phyloP scores from a whole-genome alignment of 495 filamentous ascomycete species.

The Podospora bellae-mahoneyi region DNA sequence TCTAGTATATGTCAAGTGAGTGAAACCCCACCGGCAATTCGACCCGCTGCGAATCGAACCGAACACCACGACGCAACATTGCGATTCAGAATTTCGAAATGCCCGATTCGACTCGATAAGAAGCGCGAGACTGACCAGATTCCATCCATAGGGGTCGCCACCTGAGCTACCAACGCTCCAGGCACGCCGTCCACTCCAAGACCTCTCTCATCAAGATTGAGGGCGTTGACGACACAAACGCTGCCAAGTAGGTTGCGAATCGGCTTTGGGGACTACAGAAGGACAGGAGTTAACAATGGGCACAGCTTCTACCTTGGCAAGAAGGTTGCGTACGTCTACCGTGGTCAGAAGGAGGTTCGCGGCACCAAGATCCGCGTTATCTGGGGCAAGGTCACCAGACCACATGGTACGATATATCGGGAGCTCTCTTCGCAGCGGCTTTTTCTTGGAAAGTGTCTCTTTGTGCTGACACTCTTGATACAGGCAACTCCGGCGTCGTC shows the following conservation, averaged over 20 bases:
- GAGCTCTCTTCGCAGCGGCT: background rate
- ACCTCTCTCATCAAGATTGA: conserved; percentile 94
- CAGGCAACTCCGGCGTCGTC: conserved; percentile 94
- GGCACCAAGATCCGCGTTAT: conserved; percentile 98
- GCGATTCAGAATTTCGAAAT: conserved; percentile 8
- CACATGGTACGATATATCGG: conserved; percentile 67
- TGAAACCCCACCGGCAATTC: conserved; percentile 35
- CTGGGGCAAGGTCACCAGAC: conserved; percentile 96
- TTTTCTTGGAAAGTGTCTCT: background rate
- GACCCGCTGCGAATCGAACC: background rate
- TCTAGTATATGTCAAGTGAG: conserved; percentile 92
- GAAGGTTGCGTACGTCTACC: conserved; percentile 96
- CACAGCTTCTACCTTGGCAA: conserved; percentile 86
- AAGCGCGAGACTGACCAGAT: conserved; percentile 31
- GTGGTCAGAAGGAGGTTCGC: conserved; percentile 82
- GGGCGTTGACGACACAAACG: conserved; percentile 82
- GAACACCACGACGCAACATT: conserved; percentile 11
- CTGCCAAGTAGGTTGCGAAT: conserved; percentile 66
- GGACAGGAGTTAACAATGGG: conserved; percentile 28
- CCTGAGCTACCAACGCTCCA: conserved; percentile 88
- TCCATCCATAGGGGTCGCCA: conserved; percentile 69
- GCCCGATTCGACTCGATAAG: conserved; percentile 7
- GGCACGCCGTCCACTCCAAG: conserved; percentile 78
- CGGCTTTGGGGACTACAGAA: background rate
- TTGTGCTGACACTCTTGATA: conserved; percentile 13